Percentiles rank a stretch among this genome's conserved stretches.
Conservation (phyloP, 768 basidiomycete species). For the Boletus insuetus region DNA sequence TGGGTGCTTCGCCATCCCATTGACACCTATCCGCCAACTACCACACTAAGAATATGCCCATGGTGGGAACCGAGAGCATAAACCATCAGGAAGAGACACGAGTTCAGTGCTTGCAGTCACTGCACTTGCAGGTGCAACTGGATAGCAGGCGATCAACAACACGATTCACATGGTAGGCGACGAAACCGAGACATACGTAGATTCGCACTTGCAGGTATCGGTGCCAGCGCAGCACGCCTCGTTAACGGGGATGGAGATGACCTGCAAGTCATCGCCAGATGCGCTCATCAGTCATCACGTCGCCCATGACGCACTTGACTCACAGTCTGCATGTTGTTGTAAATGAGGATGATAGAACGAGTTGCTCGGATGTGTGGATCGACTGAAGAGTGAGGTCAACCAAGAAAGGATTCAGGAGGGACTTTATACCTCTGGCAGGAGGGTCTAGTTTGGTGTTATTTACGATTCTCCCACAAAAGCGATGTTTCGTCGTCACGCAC, state of each 20-base stretch:
- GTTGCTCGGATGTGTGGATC: background rate
- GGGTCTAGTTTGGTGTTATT: slow-evolving; percentile 3
- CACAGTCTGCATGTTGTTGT: slow-evolving; percentile 13
- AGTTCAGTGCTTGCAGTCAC: slow-evolving; percentile 19
- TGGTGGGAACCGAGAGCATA: background rate
- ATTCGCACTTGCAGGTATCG: slow-evolving; percentile 11
- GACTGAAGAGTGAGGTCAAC: background rate
- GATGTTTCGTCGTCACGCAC: background rate
- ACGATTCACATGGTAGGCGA: too few species aligned
- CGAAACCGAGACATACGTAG: background rate
- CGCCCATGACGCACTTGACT: background rate
- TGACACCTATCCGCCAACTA: background rate
- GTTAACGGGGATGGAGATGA: slow-evolving; percentile 14
- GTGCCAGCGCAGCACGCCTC: slow-evolving; percentile 18
- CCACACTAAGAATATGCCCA: background rate
- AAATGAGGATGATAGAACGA: background rate
- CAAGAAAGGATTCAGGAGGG: too few species aligned
- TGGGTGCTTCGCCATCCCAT: background rate
- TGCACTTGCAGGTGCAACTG: slow-evolving; percentile 19
- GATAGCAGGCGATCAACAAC: background rate
- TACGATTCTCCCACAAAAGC: background rate
- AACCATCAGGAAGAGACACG: too few species aligned
- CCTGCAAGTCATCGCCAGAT: background rate
- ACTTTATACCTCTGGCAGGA: slow-evolving; percentile 7
- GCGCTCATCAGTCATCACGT: background rate